phyloP scores from a whole-genome alignment of 257 asterid genomes.

The Salvia hispanica region DNA sequence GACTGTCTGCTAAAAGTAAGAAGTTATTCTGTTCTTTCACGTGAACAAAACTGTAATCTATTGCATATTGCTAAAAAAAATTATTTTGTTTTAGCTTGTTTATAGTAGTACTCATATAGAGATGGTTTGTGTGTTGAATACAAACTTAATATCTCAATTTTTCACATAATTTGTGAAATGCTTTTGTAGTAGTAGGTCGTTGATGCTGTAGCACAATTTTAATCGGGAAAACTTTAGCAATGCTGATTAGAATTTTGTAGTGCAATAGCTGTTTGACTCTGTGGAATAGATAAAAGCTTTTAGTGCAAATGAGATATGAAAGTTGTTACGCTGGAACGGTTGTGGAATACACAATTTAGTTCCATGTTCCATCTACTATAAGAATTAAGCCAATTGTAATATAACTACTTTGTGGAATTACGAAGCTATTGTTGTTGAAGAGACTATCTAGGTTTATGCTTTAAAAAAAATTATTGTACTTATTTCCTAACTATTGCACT shows the following conservation, averaged over 20 bases:
- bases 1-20: constrained; percentile 33
- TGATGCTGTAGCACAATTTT: neutral
- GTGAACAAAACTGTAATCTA: constrained; percentile 28
- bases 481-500: constrained; percentile 12
- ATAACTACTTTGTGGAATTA: neutral
- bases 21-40: constrained; percentile 32
- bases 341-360: constrained; percentile 10
- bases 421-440: constrained; percentile 22
- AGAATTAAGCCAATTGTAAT: neutral
- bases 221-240: neutral
- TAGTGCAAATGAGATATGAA: neutral
- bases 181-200: neutral
- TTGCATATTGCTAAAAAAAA: neutral
- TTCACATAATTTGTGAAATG: constrained; percentile 6
- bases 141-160: constrained; percentile 14
- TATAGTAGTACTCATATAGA: constrained; percentile 1
- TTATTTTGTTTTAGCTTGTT: constrained; percentile 16
- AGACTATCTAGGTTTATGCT: neutral
- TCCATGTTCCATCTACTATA: constrained; percentile 15
- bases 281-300: constrained; percentile 7
- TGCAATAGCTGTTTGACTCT: constrained; percentile 1
- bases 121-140: constrained; percentile 11
- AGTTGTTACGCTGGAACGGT: constrained; percentile 3
- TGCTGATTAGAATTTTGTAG: constrained; percentile 11
- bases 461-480: neutral